phyloP scores from a whole-genome alignment of 305 asterid genomes.

The Solanum aculeatissimum region DNA sequence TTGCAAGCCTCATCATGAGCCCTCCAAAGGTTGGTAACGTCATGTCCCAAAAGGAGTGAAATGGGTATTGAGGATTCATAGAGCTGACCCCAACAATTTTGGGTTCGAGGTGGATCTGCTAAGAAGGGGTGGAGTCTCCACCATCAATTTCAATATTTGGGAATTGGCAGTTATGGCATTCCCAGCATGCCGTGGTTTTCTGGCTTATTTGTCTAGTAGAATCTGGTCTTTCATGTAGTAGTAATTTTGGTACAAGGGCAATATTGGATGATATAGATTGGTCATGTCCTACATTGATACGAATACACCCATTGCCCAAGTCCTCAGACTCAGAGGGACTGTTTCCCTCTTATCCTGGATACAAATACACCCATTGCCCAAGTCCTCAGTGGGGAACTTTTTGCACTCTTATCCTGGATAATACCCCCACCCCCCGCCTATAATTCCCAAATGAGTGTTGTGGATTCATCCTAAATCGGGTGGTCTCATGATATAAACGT shows the following conservation, averaged over 20 bases:
- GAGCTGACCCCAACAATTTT: background rate
- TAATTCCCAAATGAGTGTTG: background rate
- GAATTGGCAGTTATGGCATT: background rate
- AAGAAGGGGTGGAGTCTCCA: background rate
- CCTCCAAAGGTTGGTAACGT: slow-evolving; percentile 63
- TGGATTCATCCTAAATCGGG: background rate
- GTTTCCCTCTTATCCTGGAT: background rate
- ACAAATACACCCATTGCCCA: background rate
- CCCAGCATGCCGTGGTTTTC: background rate
- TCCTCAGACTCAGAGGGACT: background rate
- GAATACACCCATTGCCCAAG: too few species aligned
- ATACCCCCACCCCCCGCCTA: background rate
- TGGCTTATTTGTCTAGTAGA: background rate
- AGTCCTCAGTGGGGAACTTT: background rate
- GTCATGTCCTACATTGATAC: background rate
- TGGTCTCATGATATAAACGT: background rate
- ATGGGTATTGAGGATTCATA: background rate
- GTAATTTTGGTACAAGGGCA: background rate
- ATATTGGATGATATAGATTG: background rate
- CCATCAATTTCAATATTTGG: background rate
- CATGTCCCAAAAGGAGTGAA: background rate
- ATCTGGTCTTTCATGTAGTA: background rate
- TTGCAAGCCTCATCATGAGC: slow-evolving; percentile 91
- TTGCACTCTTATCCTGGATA: background rate
- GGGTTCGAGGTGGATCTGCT: background rate